Base-by-base conservation (phyloP, 352 stramenopile genomes). In the Phytophthora foliorum region DNA sequence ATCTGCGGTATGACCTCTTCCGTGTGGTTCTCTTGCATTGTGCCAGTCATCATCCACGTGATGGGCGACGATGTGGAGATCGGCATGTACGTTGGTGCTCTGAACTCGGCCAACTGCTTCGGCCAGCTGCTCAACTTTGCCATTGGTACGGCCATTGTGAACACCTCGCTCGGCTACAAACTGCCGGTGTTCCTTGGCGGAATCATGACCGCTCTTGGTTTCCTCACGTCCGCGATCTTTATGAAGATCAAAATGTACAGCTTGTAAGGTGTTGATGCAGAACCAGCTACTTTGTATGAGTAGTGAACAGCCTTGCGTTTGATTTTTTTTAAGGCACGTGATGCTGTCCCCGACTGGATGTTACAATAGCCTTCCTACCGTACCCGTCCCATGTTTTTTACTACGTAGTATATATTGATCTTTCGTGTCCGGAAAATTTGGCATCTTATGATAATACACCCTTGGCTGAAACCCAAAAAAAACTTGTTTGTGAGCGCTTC, bases 181-280 rank as follows among this genome's bases (percentile, higher is more conserved):
- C 49, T 77, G 17, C 69, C 69, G 27, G 64, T 74, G 3, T 77
- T 77, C 48, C 48, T 77, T 4, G 69, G 69, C n/a, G 69, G 69
- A 24, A 42, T 77, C 29, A 77, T 77, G 58, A 59, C 58, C n/a
- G 44, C 69, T 31, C 16, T 77, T 22, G 69, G 64, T 31, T 77
- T 77, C 34, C 6, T 77, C 8, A 45, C 55, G 5, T 57, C 64
- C 9, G 52, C 53, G 25, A 34, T 79, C 34, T 79, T 79, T 57
- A n/a, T 79, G 25, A 79, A 76, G 63, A 69, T 76, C 39, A 76
- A 76, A 29, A 74, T 76, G 60, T 76, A 79, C 54, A 71, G 46
- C 29, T 54, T 79, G 62, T 76, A 79, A 38, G 32, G 32, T 38
- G 32, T 58, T 32, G 4, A 34, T 31, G 21, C 32, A 48, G 19